phyloP scores from a whole-genome alignment of 257 asterid genomes.

The Galeopsis tetrahit region DNA sequence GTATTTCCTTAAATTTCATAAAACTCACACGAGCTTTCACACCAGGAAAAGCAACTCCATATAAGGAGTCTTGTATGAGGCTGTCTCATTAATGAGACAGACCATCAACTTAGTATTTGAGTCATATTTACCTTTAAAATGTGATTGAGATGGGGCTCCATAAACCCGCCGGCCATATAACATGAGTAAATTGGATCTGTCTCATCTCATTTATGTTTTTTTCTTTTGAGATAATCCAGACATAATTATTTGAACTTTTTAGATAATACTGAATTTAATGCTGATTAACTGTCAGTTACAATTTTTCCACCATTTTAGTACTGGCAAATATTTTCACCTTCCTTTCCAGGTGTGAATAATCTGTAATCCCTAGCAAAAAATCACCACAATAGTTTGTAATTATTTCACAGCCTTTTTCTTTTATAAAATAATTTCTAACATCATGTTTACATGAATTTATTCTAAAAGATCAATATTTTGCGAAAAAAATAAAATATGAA shows the following conservation, averaged over 20 bases:
- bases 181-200: background rate
- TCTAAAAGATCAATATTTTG: slow-evolving; percentile 16
- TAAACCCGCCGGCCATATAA: no score
- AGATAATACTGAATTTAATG: slow-evolving; percentile 34
- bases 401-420: background rate
- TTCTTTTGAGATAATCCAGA: background rate
- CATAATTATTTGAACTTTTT: slow-evolving; percentile 9
- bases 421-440: background rate
- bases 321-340: slow-evolving; percentile 20
- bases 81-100: background rate
- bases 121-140: no score
- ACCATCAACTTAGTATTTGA: no score
- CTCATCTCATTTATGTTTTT: background rate
- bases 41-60: background rate
- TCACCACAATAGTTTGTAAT: background rate
- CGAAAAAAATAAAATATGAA: slow-evolving; percentile 20
- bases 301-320: slow-evolving; percentile 21
- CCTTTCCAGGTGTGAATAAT: slow-evolving; percentile 13
- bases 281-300: slow-evolving; percentile 32
- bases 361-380: slow-evolving; percentile 19
- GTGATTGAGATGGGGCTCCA: no score
- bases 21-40: slow-evolving; percentile 14
- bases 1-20: slow-evolving; percentile 18
- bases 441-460: background rate
- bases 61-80: no score